Conservation (phyloP, 2,329 filamentous ascomycete genomes). For the Aspergillus vadensis region DNA sequence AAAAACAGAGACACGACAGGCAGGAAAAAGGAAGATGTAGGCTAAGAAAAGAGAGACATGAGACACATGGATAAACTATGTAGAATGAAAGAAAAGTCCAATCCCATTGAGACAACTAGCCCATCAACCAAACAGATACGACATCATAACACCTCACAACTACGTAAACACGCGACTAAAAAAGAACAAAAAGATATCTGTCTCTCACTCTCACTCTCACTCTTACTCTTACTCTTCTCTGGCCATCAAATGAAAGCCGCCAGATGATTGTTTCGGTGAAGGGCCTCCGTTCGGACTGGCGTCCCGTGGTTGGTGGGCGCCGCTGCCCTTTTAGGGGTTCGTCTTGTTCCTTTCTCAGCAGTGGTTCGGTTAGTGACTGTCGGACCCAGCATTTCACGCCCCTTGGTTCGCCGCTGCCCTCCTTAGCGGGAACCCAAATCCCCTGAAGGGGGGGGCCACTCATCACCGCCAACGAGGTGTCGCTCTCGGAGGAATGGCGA, state of each 20-base stretch:
- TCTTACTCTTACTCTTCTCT: neutral
- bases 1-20: neutral
- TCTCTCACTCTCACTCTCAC: no score
- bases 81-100: no score
- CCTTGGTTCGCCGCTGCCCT: slow-evolving; percentile 21
- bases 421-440: slow-evolving; percentile 15
- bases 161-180: no score
- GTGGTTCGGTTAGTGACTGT: slow-evolving; percentile 18
- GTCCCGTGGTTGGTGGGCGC: slow-evolving; percentile 13
- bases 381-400: slow-evolving; percentile 16
- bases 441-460: slow-evolving; percentile 17
- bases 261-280: slow-evolving; percentile 13
- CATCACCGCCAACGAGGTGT: slow-evolving; percentile 19
- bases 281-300: slow-evolving; percentile 9
- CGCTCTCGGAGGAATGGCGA: slow-evolving; percentile 19
- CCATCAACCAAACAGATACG: no score
- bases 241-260: neutral
- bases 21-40: neutral
- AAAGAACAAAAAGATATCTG: no score
- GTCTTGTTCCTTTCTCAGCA: slow-evolving; percentile 8
- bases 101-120: no score
- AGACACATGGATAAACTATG: no score
- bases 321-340: slow-evolving; percentile 17
- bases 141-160: no score
- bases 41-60: no score